Evolutionary conservation across 2,329 filamentous ascomycete genomes (phyloP), one percentile per base, ranked within the genome.

Genomic region (Xylaria sp.): DNA sequence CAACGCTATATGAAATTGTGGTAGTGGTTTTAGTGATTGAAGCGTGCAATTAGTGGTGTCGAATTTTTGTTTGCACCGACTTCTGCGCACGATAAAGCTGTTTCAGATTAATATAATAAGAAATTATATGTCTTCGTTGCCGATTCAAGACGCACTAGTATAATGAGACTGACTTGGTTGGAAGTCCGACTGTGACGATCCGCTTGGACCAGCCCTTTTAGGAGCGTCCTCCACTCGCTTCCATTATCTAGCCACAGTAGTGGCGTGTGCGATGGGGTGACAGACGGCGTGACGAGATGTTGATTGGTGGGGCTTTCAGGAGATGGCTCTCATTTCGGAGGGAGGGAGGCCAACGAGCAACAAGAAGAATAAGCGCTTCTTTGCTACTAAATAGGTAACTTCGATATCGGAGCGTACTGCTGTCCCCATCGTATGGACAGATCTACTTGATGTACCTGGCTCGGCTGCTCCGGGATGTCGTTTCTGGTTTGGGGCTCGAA

Each of bases 401-500:
- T 53, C 28, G 47, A 45, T 51, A 46, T 59, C 56, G 37, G 56
- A 50, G 38, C 4, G 35, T 21, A 25, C 42, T 14, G 5, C 14
- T 5, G 12, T 12, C n/a, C 2, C 14, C n/a, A 23, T 19, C 14
- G 8, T n/a, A n/a, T n/a, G n/a, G n/a, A n/a, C n/a, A 19, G 50
- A 35, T n/a, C 28, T 60, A 63, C n/a, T 9, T 17, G 50, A 40
- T 19, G 42, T 9, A 28, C n/a, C 35, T 49, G 8, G 25, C 35
- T 42, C 45, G 38, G 52, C 8, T 28, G 31, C 46, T 51, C 37
- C 46, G 38, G 47, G 38, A 52, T 43, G 25, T 49, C 12, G 43
- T 31, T 58, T 54, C 28, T 60, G 38, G 38, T 23, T 55, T 7
- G 19, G 23, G 19, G 61, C 53, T 43, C 61, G 17, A 57, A 40